Evolutionary conservation across 257 asterid genomes (phyloP), one percentile per base, ranked within the genome.

Genomic region (Solanum stenotomum): DNA sequence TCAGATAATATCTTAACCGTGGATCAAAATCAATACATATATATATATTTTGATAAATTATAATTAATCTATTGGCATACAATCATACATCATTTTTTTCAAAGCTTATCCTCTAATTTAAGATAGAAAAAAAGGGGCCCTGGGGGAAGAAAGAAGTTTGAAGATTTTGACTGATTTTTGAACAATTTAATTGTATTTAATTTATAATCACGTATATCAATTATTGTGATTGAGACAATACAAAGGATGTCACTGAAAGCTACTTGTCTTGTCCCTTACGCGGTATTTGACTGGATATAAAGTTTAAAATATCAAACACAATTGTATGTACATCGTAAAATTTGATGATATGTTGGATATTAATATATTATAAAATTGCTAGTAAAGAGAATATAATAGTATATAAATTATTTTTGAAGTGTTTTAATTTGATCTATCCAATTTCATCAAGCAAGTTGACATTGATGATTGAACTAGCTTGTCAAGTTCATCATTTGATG

Each of bases 1-100:
- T 2, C 0, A 5, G 0, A 25, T 15, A 68, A 13, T 27, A 68
- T 0, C 11, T 5, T 68, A 27, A 68, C 2, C 0, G 6, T 23
- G 5, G 5, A 68, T 1, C 35, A 0, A 14, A 7, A 12, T 1
- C 20, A 3, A 13, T 27, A 13, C 0, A 12, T 7, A 68, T 5
- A 5, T 27, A 2, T 5, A 5, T 27, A 2, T 27, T 6, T 68
- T 68, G 20, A 68, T 27, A 68, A 6, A 14, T 68, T 68, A 67
- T 25, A 25, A 25, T 67, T 7, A 25, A 18, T 68, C 75, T 27
- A 68, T 68, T 68, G 10, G 16, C 52, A 10, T 23, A 23, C n/a
- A 35, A 75, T 35, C 52, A 37, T 22, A 37, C 83, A 75, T 75
- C 31, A 37, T 29, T 10, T 75, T 72, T 72, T 35, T 2, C 79